Base-by-base conservation (phyloP, 208 protist genomes). In the Wallacemonas sp. region DNA sequence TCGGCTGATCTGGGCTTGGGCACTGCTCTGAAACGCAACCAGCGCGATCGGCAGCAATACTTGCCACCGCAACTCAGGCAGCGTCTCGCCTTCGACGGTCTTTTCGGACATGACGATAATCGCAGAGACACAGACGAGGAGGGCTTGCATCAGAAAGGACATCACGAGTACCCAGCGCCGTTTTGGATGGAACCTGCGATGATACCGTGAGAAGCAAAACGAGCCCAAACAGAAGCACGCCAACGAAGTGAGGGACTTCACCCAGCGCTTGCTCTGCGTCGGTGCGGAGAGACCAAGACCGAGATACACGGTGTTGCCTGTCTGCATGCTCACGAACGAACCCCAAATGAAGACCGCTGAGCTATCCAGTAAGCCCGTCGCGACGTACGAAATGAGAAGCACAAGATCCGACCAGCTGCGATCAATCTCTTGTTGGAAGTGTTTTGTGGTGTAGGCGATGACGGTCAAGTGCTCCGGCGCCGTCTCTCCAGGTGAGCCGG, bases 291-390 rank as follows among this genome's bases (percentile, higher is more conserved):
- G 39, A 17, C 64, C 64, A 2, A 69, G 64, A 26, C 64, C 64
- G 45, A 69, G 42, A 54, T 69, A 69, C 21, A 69, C 64, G 31
- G 64, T 69, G 44, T 69, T 69, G n/a, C 64, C 64, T 1, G 64
- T 69, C 54, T 69, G 64, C 64, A 69, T 69, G 42, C 53, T 62
- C 22, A 69, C 64, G 19, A 69, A 69, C 24, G 64, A 69, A 54
- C 64, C 64, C 64, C 64, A 69, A 17, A 60, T 62, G 27, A 31
- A 39, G 2, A 69, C 64, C 5, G 64, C 64, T n/a, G 53, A 61
- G 22, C 64, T 69, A 33, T 69, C 64, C 39, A 69, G 39, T 3
- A 69, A 54, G 9, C 64, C 64, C 11, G 64, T 69, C 14, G 64
- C 64, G 2, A 69, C 42, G 39, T 69, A 69, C 28, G 64, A 61